These are phyloP conservation scores for Boletus semigastroideus DNA, from an alignment of 1,284 basidiomycete species.

Conservation along the genomic window DNA sequence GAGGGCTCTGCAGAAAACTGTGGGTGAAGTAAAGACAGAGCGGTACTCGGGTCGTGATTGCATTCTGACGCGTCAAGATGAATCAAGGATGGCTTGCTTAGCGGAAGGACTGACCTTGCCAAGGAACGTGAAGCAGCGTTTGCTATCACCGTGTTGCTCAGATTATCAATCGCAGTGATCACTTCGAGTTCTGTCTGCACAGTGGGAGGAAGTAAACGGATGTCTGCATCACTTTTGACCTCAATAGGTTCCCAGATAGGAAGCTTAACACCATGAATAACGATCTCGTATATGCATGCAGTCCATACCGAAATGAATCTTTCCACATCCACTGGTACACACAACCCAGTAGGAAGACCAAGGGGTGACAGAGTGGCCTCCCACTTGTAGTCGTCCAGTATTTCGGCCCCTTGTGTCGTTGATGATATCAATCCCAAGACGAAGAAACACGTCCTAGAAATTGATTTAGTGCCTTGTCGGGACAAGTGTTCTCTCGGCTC, in stretches of 20 bases:
- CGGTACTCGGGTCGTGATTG: conserved; percentile 78
- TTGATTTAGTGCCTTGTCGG: conserved; percentile 7
- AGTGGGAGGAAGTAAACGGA: conserved; percentile 62
- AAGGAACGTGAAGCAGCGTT: conserved; percentile 88
- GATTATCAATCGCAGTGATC: conserved; percentile 87
- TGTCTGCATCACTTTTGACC: conserved; percentile 44
- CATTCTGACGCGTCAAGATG: conserved; percentile 50
- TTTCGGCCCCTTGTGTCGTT: conserved; percentile 73
- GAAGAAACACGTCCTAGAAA: conserved; percentile 88
- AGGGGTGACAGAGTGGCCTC: conserved; percentile 85
- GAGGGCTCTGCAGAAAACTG: conserved; percentile 81
- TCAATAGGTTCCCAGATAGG: conserved; percentile 68
- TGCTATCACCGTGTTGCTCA: conserved; percentile 95
- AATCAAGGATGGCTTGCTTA: neutral
- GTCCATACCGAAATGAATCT: conserved; percentile 77
- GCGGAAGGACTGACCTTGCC: conserved; percentile 56
- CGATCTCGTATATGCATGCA: neutral
- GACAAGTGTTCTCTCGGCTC: conserved; percentile 28
- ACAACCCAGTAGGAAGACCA: conserved; percentile 87
- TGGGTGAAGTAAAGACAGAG: conserved; percentile 73
- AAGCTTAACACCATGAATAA: conserved; percentile 49
- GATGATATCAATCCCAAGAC: conserved; percentile 84
- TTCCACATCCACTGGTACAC: conserved; percentile 81
- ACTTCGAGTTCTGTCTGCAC: conserved; percentile 82
- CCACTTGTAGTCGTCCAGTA: conserved; percentile 92